Evolutionary conservation across 1,139 yeast species (phyloP), one percentile per base, ranked within the genome.

Genomic region (Hemisphaericaspora subhashii): DNA sequence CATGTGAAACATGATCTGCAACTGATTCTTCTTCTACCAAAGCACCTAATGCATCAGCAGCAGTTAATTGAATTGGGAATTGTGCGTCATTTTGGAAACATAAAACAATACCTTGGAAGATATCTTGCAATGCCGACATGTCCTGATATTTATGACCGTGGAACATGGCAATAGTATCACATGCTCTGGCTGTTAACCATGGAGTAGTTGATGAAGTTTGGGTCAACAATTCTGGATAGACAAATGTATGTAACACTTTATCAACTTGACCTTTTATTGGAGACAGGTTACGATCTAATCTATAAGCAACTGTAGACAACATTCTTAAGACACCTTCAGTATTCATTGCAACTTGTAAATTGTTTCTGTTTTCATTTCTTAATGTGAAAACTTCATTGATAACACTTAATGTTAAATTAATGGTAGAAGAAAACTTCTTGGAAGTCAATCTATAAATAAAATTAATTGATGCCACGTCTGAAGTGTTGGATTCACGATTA

Each of bases 401-500:
- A 31, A 79, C 61, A 16, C 64, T 58, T 42, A 82, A 61, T 11
- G 82, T 49, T 17, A 65, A 58, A 35, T 63, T 55, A 17, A 62
- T 52, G 15, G 81, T 61, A 37, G 70, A 66, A 29, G 71, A 69
- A 48, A 78, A 75, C 53, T 79, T 72, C 39, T 72, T 64, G 51
- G 64, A 64, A 46, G 68, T 61, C 52, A 64, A 71, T 54, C 68
- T 64, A 55, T 77, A 79, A 35, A 90, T 64, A 50, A 88, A 86
- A 58, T 83, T 85, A 37, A 85, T 77, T 2, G 96, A 83, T 0
- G 96, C 96, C 31, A 80, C 79, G 53, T 87, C 96, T 0, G 95
- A 80, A 10, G 92, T 83, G 35, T 79, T 76, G 27, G 79, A 74
- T 47, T 86, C 95, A 48, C 86, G 81, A 53, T 79, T 81, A 42